These are phyloP conservation scores for Butyriboletus loyo DNA, from an alignment of 768 basidiomycete species.

Conservation along the genomic window DNA sequence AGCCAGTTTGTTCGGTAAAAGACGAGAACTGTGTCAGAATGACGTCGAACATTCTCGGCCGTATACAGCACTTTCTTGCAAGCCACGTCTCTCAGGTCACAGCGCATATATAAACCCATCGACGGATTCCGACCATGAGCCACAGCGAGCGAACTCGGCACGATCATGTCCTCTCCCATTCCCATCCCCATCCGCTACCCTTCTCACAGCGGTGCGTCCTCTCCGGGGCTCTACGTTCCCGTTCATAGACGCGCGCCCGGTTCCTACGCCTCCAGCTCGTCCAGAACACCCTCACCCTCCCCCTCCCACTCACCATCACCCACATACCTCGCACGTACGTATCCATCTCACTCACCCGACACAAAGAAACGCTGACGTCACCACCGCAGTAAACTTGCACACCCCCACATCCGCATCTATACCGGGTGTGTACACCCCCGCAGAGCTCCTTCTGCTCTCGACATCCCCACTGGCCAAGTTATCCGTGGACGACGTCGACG, in stretches of 20 bases:
- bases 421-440: constrained; percentile 24
- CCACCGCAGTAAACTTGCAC: no score
- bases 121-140: not conserved
- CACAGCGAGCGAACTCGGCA: not conserved
- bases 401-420: not conserved
- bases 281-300: constrained; percentile 11
- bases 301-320: not conserved
- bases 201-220: not conserved
- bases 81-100: no score
- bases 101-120: constrained; percentile 3
- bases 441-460: constrained; percentile 24
- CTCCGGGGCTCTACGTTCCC: constrained; percentile 36
- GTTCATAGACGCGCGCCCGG: constrained; percentile 34
- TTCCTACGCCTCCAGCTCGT: constrained; percentile 7
- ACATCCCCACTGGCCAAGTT: constrained; percentile 20
- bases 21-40: constrained; percentile 1
- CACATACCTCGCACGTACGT: constrained; percentile 3
- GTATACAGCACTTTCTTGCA: not conserved
- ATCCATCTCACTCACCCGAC: not conserved
- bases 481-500: not conserved
- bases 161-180: constrained; percentile 28
- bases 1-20: no score
- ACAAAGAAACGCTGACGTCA: not conserved
- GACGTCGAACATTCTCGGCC: constrained; percentile 19
- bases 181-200: constrained; percentile 12